Evolutionary conservation across 176 grass and related monocot species (phyloP).

Genomic region (Aegilops longissima): DNA sequence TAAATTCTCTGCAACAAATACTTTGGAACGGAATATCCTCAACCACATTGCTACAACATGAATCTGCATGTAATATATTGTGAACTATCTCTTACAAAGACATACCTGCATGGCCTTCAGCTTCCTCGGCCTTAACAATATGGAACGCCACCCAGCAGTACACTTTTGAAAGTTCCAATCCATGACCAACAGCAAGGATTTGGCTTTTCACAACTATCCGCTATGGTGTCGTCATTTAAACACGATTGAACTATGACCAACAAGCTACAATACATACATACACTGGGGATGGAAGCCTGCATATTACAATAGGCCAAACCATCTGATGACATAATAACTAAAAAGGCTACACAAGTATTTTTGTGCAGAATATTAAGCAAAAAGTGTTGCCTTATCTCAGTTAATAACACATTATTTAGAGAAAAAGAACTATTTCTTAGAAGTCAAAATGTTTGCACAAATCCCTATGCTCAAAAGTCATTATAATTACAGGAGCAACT

Average conservation of each 20-base stretch:
- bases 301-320: background rate
- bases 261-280: background rate
- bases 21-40: background rate
- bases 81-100: background rate
- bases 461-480: background rate
- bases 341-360: background rate
- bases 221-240: background rate
- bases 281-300: background rate
- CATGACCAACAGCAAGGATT: conserved; percentile 83
- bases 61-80: conserved; percentile 21
- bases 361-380: background rate
- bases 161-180: conserved; percentile 91
- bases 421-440: background rate
- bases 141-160: conserved; percentile 78
- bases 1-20: background rate
- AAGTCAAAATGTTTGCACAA: background rate
- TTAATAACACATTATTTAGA: background rate
- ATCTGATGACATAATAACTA: background rate
- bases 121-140: conserved; percentile 89
- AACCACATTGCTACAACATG: background rate
- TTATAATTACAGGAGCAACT: background rate
- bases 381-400: background rate
- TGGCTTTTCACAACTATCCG: conserved; percentile 92
- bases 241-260: background rate
- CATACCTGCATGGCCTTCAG: conserved; percentile 61